Evolutionary conservation across 495 filamentous ascomycete genomes (phyloP), one percentile per base, ranked within the genome.

Genomic region (Penicillium chermesinum): DNA sequence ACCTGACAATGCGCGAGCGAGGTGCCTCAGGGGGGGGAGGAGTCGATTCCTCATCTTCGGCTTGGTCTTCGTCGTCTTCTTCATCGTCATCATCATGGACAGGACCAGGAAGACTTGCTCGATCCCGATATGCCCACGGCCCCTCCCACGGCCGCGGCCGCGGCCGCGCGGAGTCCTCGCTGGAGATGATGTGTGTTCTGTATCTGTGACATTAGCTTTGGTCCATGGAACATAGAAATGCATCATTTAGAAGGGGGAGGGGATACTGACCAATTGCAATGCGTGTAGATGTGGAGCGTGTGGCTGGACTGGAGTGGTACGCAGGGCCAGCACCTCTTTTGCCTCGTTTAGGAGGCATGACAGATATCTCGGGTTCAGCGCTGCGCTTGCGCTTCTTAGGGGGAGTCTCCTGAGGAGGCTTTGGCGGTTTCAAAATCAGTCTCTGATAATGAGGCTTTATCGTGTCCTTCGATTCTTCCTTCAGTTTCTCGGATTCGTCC

Each of bases 331-430:
- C 49, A 41, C 50, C 52, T 50, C 58, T 33, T 17, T 43, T 58
- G 48, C 53, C 57, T 43, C 48, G 48, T 55, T 52, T 44, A 52
- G 65, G 65, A 46, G 64, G 65, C 67, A 71, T 71, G 47, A 53
- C 52, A 51, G 50, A 59, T 46, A 44, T 54, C 53, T 61, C 53
- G 58, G 45, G 20, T n/a, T n/a, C n/a, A n/a, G n/a, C n/a, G n/a
- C n/a, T n/a, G n/a, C n/a, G n/a, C n/a, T n/a, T n/a, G n/a, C n/a
- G n/a, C n/a, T n/a, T n/a, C n/a, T n/a, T n/a, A n/a, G n/a, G n/a
- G n/a, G n/a, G n/a, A n/a, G n/a, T n/a, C n/a, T n/a, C n/a, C n/a
- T n/a, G n/a, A n/a, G n/a, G n/a, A n/a, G n/a, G n/a, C n/a, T n/a
- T n/a, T n/a, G n/a, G n/a, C n/a, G n/a, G n/a, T n/a, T n/a, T n/a